phyloP scores from a whole-genome alignment of 2,329 filamentous ascomycete species.

The Alternaria metachromatica region DNA sequence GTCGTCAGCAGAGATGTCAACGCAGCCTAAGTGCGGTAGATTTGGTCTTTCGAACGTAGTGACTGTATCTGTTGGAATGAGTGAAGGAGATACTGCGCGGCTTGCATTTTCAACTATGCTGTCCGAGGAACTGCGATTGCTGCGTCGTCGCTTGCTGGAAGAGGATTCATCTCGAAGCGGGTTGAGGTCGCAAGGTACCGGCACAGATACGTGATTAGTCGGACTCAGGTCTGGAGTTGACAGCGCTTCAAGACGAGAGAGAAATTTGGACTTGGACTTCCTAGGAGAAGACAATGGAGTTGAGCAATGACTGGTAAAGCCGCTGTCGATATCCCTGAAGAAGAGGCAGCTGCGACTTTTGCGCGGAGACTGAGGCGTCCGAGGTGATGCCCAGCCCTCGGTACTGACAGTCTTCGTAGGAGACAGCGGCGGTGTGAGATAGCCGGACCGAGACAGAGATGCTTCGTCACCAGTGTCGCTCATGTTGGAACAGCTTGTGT shows the following conservation, averaged over 20 bases:
- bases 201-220: constrained; percentile 5
- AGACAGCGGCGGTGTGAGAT: constrained; percentile 43
- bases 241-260: constrained; percentile 19
- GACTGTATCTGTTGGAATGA: not conserved
- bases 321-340: constrained; percentile 22
- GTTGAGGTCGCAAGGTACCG: not conserved
- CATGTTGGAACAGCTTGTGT: constrained; percentile 25
- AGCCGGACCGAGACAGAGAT: constrained; percentile 22
- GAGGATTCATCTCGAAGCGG: not conserved
- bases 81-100: constrained; percentile 1
- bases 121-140: constrained; percentile 15
- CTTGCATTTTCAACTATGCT: constrained; percentile 3
- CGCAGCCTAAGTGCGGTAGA: not conserved
- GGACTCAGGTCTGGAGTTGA: constrained; percentile 21
- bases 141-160: not conserved
- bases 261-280: constrained; percentile 26
- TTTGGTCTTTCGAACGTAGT: not conserved
- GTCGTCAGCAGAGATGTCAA: not conserved
- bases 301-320: constrained; percentile 8
- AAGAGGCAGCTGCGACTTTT: constrained; percentile 38
- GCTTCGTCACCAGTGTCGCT: constrained; percentile 26
- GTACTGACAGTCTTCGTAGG: constrained; percentile 45
- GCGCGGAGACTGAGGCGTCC: constrained; percentile 40
- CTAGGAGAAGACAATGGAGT: constrained; percentile 35
- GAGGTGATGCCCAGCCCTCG: constrained; percentile 39